Evolutionary conservation across 2,329 filamentous ascomycete species (phyloP), one percentile per base, ranked within the genome.

Genomic region (Paraphoma chrysanthemicola): DNA sequence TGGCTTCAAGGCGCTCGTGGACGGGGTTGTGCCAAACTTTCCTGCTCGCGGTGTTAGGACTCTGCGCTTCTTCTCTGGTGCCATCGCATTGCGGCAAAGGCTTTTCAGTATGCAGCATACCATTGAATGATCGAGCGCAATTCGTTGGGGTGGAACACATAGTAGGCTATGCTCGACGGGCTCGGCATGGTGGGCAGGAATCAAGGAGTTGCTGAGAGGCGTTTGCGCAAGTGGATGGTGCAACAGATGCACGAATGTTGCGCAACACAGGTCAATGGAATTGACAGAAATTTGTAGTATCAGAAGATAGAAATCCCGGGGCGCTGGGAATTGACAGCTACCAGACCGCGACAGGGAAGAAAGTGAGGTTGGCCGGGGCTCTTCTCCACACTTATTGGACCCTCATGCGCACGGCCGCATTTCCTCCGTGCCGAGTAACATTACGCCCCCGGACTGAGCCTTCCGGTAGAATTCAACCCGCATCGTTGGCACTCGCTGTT

Each of bases 11-110:
- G 73, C 94, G 91, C 74, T 85, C 86, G 82, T 98, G 92, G 17
- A 97, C 92, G 11, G 95, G 90, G 63, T 96, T 92, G 81, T 98
- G 95, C 93, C 93, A 98, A 68, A 96, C 82, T 82, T 96, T 97
- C 93, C 93, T 97, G 45, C 28, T n/a, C 6, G 36, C 23, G 33
- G 48, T 42, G 45, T 63, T 50, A 69, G 70, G 33, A 33, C 17
- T 9, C 12, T 41, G n/a, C 12, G 47, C 44, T 14, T 36, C 14
- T 3, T 36, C 10, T 36, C 6, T 7, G 33, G 6, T 10, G 33
- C 33, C 14, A 23, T 23, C 23, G 23, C 23, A 23, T 43, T 38
- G 18, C 14, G 17, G 30, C n/a, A 51, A 23, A n/a, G n/a, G n/a
- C n/a, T n/a, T n/a, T n/a, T n/a, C n/a, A n/a, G 23, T 23, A 23